Percentiles rank a stretch among this genome's conserved stretches.
Conservation (phyloP, 345 rosid species). For the Isatis tinctoria region DNA sequence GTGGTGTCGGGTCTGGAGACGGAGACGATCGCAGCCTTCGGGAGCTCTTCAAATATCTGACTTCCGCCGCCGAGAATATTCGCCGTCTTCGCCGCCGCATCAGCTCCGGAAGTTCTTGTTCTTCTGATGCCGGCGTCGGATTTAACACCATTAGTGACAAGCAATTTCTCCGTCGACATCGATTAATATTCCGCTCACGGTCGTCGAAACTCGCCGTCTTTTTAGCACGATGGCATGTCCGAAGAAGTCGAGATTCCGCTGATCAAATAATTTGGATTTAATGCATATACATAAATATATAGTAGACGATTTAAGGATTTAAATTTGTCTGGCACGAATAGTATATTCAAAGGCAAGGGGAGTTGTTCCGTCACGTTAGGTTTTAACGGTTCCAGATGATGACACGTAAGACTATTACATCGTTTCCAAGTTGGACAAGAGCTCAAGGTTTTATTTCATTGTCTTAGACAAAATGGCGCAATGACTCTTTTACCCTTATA, state of each 20-base stretch:
- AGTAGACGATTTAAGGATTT: background rate
- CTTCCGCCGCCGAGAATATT: background rate
- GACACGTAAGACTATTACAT: background rate
- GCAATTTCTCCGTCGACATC: slow-evolving; percentile 62
- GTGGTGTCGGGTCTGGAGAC: slow-evolving; percentile 73
- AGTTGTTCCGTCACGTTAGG: slow-evolving; percentile 30
- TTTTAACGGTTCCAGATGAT: slow-evolving; percentile 8
- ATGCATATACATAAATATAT: background rate
- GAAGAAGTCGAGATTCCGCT: background rate
- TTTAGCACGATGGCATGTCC: slow-evolving; percentile 11
- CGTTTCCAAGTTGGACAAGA: slow-evolving; percentile 16
- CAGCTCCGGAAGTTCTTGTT: slow-evolving; percentile 2
- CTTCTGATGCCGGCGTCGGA: slow-evolving; percentile 33
- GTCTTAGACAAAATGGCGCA: background rate
- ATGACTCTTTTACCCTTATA: slow-evolving; percentile 12
- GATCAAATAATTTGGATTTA: background rate
- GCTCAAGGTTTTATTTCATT: background rate
- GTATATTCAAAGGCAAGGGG: slow-evolving; percentile 19
- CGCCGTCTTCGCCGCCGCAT: slow-evolving; percentile 5
- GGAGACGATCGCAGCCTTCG: slow-evolving; percentile 55
- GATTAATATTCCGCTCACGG: background rate
- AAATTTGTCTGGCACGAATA: background rate
- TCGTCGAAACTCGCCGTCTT: slow-evolving; percentile 16
- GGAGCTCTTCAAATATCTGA: slow-evolving; percentile 66
- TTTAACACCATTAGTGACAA: slow-evolving; percentile 29